phyloP scores from a whole-genome alignment of 371 early-diverging fungal species.

The Mortierella sp. region DNA sequence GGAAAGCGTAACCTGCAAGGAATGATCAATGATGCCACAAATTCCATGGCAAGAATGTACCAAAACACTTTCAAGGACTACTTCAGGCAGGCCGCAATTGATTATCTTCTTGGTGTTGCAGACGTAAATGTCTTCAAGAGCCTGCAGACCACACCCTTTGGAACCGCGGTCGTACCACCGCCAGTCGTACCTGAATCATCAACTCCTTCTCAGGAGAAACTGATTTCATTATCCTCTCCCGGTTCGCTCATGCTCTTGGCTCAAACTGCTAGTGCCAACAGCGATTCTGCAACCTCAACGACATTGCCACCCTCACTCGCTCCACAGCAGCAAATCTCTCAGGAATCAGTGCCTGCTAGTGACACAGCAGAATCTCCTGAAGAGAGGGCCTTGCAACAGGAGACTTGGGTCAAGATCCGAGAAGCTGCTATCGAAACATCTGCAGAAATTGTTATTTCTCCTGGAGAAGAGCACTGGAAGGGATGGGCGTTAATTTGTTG shows the following conservation, averaged over 20 bases:
- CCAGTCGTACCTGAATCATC: conserved; percentile 20
- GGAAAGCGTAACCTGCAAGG: conserved; percentile 78
- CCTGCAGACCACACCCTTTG: conserved; percentile 53
- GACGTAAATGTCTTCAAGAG: conserved; percentile 56
- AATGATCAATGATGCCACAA: conserved; percentile 82
- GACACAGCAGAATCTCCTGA: background rate
- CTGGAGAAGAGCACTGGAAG: conserved; percentile 63
- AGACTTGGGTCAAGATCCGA: conserved; percentile 42
- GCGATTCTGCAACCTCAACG: background rate
- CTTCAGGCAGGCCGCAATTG: conserved; percentile 62
- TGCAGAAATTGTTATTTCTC: conserved; percentile 70
- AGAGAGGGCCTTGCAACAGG: conserved; percentile 34
- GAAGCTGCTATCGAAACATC: conserved; percentile 53
- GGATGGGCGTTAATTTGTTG: conserved; percentile 74
- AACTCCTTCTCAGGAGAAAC: background rate
- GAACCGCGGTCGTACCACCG: conserved; percentile 38
- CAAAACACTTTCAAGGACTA: conserved; percentile 79
- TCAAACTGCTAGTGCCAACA: background rate
- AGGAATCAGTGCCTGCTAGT: background rate
- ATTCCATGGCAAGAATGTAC: conserved; percentile 78
- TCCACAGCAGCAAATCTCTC: background rate
- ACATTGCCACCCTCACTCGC: conserved; percentile 15
- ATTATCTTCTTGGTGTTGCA: conserved; percentile 58
- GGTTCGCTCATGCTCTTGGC: background rate
- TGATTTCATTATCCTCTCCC: background rate